Base-by-base conservation (phyloP, 257 asterid species). In the Solanum lycopersicoides region DNA sequence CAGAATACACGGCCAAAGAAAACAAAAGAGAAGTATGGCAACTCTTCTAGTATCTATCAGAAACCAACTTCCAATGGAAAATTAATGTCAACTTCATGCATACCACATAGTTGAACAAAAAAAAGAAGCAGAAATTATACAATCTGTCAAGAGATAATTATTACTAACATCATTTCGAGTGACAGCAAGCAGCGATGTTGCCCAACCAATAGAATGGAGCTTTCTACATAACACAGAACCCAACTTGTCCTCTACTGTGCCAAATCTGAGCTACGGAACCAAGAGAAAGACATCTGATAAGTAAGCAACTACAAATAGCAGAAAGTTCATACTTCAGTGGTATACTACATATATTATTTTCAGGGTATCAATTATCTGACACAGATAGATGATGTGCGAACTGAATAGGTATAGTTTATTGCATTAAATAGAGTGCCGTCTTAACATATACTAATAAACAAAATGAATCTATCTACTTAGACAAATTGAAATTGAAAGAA, bases 191-290 rank as follows among this genome's bases (percentile, higher is more conserved):
- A 93, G 94, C 32, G 95, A 91, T 83, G 93, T 93, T 23, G 89
- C 89, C 98, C 98, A 96, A 41, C 98, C 98, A 82, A 95, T 90
- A 37, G 98, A 93, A 88, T 91, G 94, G 88, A 94, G 95, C 92
- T 94, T 93, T 74, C 76, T 88, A 87, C 94, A 92, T 91, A 96
- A 89, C 63, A 89, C 73, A 85, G 92, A 91, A 74, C 97, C 90
- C 90, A 95, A 86, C 86, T 83, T 90, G 90, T 95, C 98, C 95
- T 95, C 98, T 87, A 95, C 94, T 72, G 91, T 89, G 94, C 98
- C 98, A 91, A 90, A 96, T 94, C 99, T 96, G 99, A 96, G 98
- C 99, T 96, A 96, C 90, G 95, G 94, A 93, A 89, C 92, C 94
- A 91, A 91, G 87, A 88, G 82, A 90, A 87, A 88, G 59, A 87